Conservation (phyloP, 139 green algal species). For the Ettlia oleoabundans region DNA sequence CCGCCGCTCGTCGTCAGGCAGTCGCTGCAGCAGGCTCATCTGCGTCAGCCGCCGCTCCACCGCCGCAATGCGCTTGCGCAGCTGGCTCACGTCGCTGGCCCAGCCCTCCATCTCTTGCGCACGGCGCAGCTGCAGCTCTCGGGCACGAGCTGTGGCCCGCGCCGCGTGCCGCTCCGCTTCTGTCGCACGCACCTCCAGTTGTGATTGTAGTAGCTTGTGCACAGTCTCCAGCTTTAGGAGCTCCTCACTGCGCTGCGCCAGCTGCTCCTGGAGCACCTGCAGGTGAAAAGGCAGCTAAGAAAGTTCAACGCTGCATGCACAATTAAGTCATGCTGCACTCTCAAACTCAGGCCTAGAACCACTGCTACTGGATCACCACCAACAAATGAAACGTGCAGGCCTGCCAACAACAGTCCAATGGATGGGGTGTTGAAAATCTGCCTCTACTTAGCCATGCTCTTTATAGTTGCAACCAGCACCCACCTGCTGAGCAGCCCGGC, state of each 20-base stretch:
- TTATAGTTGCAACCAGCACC: no score
- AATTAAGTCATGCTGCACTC: no score
- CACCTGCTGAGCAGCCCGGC: not conserved
- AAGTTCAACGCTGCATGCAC: not conserved
- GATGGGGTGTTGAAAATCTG: no score
- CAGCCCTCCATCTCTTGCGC: slow-evolving; percentile 77
- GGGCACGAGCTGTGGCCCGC: slow-evolving; percentile 33
- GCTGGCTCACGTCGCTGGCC: slow-evolving; percentile 65
- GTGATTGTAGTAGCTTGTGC: slow-evolving; percentile 62
- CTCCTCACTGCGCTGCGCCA: slow-evolving; percentile 70
- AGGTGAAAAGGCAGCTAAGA: not conserved
- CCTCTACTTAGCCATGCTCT: no score
- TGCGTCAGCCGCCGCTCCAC: slow-evolving; percentile 77
- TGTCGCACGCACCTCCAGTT: slow-evolving; percentile 68
- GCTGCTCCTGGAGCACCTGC: slow-evolving; percentile 50
- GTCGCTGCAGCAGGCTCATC: slow-evolving; percentile 67
- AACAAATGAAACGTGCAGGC: no score
- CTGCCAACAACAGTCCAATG: no score
- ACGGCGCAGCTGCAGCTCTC: slow-evolving; percentile 56
- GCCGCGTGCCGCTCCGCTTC: slow-evolving; percentile 55
- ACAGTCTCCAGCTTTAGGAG: slow-evolving; percentile 69
- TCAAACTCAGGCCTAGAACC: no score
- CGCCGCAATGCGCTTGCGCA: slow-evolving; percentile 71
- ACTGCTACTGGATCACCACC: no score
- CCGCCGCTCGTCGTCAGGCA: slow-evolving; percentile 63